Evolutionary conservation across 78 protist species (phyloP), one percentile per base, ranked within the genome.

Genomic region (Dictyostelium brefeldianum): DNA sequence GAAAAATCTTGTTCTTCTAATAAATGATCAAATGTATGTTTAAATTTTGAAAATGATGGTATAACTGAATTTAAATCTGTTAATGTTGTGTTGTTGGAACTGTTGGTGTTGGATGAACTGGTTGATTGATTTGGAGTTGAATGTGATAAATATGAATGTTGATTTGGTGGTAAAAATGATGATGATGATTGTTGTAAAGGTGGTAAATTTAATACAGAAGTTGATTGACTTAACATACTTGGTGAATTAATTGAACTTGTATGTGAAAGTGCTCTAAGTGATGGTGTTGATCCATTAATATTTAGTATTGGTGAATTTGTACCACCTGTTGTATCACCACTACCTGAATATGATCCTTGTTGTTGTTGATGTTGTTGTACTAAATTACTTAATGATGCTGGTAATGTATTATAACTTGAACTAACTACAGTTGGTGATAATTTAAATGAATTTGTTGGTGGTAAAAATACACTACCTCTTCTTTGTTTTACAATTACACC

Each of bases 1-100:
- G 70, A 54, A 27, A 78, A 78, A 56, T 78, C 83, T 56, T 78
- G 83, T 29, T 78, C 83, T 2, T 78, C 83, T 36, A 78, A 29
- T 31, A 78, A 18, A 17, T 78, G 83, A 31, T 78, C 83, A 56
- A 78, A 78, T 54, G 70, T 12, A 36, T 18, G 17, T 78, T 78
- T 78, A 31, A 78, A 78, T 56, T 78, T 78, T 1, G 83, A 78
- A 56, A 54, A 78, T 51, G 83, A 78, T 54, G 83, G 83, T 54
- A 78, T 36, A 56, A 8, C 27, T 12, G 46, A 48, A 4, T 25
- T 15, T 36, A 69, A 18, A 29, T 29, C 20, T 36, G 77, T 29
- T 17, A 41, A 31, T 69, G 43, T 2, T 36, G 75, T 71, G 79
- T 31, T 31, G 47, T 18, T 71, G 79, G 17, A 41, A 22, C 3